Base-by-base conservation (phyloP, 331 rosid species). In the Malus hybrid region DNA sequence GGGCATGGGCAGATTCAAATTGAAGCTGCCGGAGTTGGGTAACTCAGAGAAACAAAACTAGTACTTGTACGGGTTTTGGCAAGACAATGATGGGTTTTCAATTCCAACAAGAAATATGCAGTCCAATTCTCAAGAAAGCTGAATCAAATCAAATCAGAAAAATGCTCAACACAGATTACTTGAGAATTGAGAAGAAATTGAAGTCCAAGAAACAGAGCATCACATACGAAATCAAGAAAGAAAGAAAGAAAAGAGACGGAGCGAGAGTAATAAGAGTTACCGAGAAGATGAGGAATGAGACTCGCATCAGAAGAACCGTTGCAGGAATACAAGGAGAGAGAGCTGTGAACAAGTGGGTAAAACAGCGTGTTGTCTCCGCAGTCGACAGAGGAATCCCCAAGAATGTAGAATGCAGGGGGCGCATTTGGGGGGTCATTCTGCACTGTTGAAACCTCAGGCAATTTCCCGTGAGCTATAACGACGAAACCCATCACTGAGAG, bases 371-470 rank as follows among this genome's bases (percentile, higher is more conserved):
- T 87, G 57, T 84, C 86, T 28, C 98, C 96, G 30, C 97, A 91
- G 75, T 91, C 97, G 48, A 93, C 98, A 0, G 97, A 88, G 64
- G 98, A 93, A 85, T 93, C 97, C 12, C 98, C 97, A 74, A 93
- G 63, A 13, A 89, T 68, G 75, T 52, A 89, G 83, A 93, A 61
- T 15, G 96, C 92, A 3, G 84, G 79, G 19, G 66, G 58, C 9
- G 66, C 77, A 63, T 79, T 74, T 29, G 68, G 84, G 68, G 11
- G 7, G 60, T 10, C 14, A 42, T 29, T 77, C 77, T 64, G 65
- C 53, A 33, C 16, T 63, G 36, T 29, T 5, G 71, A 53, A 56
- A 69, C 63, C 19, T 76, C 66, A 12, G 39, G 62, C 70, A 26
- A 26, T 44, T 61, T 82, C 10, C 84, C 87, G 7, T 77, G 64